These are phyloP conservation scores for Magnaporthales sp. DNA, from an alignment of 2,329 filamentous ascomycete species.

Conservation along the genomic window DNA sequence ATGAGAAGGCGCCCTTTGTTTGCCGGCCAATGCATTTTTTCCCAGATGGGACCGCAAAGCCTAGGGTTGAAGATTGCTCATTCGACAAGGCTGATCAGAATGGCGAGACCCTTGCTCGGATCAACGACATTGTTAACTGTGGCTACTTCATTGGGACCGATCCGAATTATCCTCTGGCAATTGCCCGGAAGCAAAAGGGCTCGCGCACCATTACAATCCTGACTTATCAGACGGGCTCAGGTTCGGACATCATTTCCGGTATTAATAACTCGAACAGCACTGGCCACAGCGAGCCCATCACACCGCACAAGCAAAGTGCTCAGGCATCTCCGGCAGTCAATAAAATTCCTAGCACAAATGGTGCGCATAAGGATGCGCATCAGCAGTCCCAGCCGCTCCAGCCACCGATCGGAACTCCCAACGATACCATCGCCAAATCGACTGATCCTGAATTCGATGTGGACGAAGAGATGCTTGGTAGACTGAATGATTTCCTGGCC, in stretches of 20 bases:
- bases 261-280: not conserved
- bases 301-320: not conserved
- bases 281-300: not conserved
- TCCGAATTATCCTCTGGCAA: constrained; percentile 10
- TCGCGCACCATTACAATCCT: constrained; percentile 8
- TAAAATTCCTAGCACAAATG: not conserved
- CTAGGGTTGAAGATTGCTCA: constrained; percentile 10
- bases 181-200: constrained; percentile 6
- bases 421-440: not conserved
- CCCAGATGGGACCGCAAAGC: constrained; percentile 18
- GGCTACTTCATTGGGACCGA: constrained; percentile 11
- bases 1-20: constrained; percentile 9
- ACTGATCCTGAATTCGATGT: constrained; percentile 10
- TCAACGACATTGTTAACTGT: constrained; percentile 15
- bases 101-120: constrained; percentile 12
- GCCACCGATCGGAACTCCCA: not conserved
- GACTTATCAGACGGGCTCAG: not conserved
- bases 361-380: not conserved
- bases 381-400: not conserved
- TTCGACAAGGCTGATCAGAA: constrained; percentile 6
- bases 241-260: not conserved
- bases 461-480: constrained; percentile 33
- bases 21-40: constrained; percentile 25
- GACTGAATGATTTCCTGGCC: constrained; percentile 40
- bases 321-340: not conserved